phyloP scores from a whole-genome alignment of 176 grass and related monocot genomes.

The Zoysia pacifica region DNA sequence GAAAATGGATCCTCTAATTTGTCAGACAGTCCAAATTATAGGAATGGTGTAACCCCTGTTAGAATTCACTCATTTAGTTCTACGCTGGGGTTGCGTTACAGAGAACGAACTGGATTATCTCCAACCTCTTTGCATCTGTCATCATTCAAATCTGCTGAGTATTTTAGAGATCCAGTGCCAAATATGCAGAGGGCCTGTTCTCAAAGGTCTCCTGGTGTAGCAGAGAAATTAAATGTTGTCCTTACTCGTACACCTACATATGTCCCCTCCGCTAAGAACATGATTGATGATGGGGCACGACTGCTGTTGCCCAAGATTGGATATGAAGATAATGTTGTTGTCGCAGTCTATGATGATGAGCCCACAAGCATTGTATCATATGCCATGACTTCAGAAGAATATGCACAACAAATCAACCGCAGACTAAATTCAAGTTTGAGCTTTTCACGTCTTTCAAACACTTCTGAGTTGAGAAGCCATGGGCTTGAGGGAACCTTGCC shows the following conservation, averaged over 20 bases:
- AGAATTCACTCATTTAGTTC: slow-evolving; percentile 87
- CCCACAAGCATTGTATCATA: slow-evolving; percentile 95
- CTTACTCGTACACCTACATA: slow-evolving; percentile 54
- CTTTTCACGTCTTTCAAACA: slow-evolving; percentile 46
- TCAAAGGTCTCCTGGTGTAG: slow-evolving; percentile 65
- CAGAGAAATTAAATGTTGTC: slow-evolving; percentile 69
- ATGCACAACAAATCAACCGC: slow-evolving; percentile 41
- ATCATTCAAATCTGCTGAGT: slow-evolving; percentile 62
- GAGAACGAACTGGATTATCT: slow-evolving; percentile 52
- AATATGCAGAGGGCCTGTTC: slow-evolving; percentile 83
- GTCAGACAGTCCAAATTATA: slow-evolving; percentile 35
- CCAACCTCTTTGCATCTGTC: slow-evolving; percentile 60
- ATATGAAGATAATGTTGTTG: slow-evolving; percentile 49
- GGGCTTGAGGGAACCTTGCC: slow-evolving; percentile 39
- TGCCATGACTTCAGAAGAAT: slow-evolving; percentile 68
- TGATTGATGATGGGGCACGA: slow-evolving; percentile 65
- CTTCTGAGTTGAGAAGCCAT: slow-evolving; percentile 24
- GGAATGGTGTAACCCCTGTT: slow-evolving; percentile 57
- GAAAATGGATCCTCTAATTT: slow-evolving; percentile 46
- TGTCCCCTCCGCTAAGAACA: slow-evolving; percentile 54
- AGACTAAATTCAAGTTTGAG: slow-evolving; percentile 47
- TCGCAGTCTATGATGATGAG: slow-evolving; percentile 96
- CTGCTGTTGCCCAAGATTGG: slow-evolving; percentile 69
- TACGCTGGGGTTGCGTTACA: slow-evolving; percentile 51
- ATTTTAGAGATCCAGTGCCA: slow-evolving; percentile 49